Conservation (phyloP, 129 eudicot species). For the Flaveria linearis region DNA sequence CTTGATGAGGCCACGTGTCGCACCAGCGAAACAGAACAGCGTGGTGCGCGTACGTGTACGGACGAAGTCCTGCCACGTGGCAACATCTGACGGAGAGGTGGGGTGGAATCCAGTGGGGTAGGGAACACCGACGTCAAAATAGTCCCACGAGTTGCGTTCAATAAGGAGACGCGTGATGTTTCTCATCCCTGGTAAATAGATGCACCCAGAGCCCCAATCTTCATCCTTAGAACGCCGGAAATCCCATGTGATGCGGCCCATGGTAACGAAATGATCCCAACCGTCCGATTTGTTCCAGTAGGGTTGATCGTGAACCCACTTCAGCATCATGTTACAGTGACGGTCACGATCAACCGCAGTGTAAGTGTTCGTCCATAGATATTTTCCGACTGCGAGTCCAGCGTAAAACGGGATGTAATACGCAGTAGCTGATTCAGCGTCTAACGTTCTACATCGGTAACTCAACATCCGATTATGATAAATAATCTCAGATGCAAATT, state of each 20-base stretch:
- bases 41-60: constrained; percentile 51
- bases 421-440: constrained; percentile 71
- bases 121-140: constrained; percentile 88
- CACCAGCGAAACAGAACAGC: constrained; percentile 79
- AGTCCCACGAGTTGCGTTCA: constrained; percentile 92
- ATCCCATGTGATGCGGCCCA: constrained; percentile 98
- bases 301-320: constrained; percentile 58
- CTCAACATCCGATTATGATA: constrained; percentile 66
- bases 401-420: constrained; percentile 89
- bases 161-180: constrained; percentile 82
- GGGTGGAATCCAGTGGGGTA: constrained; percentile 99
- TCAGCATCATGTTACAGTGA: constrained; percentile 64
- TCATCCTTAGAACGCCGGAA: constrained; percentile 62
- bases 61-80: constrained; percentile 70
- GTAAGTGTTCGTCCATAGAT: constrained; percentile 48
- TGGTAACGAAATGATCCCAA: constrained; percentile 79
- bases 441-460: constrained; percentile 62
- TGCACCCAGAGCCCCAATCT: constrained; percentile 88
- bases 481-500: constrained; percentile 73
- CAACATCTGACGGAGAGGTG: constrained; percentile 46
- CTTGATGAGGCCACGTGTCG: constrained; percentile 77
- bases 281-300: constrained; percentile 64
- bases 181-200: constrained; percentile 66
- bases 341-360: constrained; percentile 59
- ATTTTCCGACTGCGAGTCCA: constrained; percentile 83